A percentile compares a stretch with the other conserved stretches of the same genome.
These are phyloP conservation scores for Scleroderma citrinum DNA, from an alignment of 768 basidiomycete species.

Conservation along the genomic window DNA sequence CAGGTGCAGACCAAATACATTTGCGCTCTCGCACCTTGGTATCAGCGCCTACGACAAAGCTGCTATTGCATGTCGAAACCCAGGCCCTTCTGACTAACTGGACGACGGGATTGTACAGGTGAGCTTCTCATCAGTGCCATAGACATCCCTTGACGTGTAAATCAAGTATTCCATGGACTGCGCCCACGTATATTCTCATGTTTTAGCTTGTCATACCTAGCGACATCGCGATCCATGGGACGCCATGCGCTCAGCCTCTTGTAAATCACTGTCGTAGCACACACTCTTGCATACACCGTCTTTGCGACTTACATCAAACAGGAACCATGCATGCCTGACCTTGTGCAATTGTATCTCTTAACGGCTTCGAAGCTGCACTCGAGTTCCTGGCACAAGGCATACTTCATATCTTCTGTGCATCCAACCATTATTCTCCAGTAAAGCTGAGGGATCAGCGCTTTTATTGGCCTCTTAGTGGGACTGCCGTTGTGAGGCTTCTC, in stretches of 20 bases:
- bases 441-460: no score
- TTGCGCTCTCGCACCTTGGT: conserved; percentile 69
- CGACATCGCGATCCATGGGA: conserved; percentile 85
- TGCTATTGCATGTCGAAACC: conserved; percentile 57
- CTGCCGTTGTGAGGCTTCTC: no score
- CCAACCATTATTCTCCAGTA: no score
- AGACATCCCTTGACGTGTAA: no score
- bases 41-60: no score
- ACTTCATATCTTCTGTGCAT: no score
- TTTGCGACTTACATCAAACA: conserved; percentile 80
- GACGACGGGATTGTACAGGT: conserved; percentile 78
- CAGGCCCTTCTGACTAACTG: conserved; percentile 59
- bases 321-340: conserved; percentile 80
- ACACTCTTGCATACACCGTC: conserved; percentile 59
- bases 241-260: conserved; percentile 72
- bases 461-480: no score
- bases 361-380: conserved; percentile 80
- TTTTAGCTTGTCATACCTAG: conserved; percentile 65
- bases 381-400: conserved; percentile 63
- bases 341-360: conserved; percentile 79
- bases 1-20: conserved; percentile 69
- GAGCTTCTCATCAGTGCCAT: no score
- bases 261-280: conserved; percentile 61
- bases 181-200: no score
- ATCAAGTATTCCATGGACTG: no score